Evolutionary conservation across 140 eudicot genomes (phyloP), one percentile per base, ranked within the genome.

Genomic region (Anethum foeniculum): DNA sequence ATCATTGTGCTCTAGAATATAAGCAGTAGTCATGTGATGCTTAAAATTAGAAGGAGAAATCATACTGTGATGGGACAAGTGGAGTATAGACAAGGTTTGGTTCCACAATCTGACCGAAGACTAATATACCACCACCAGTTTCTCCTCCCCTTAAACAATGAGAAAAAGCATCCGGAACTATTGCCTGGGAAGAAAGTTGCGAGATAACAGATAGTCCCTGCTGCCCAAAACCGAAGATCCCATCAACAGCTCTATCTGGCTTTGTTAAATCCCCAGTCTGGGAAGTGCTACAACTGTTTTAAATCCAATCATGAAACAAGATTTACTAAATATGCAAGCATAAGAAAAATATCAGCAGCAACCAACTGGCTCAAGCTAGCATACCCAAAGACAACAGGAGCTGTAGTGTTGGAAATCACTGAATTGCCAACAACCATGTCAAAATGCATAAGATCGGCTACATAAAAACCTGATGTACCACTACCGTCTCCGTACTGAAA

Each of bases 401-500:
- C 95, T 64, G 97, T 86, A 28, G 90, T 83, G 84, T 92, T 90
- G 77, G 94, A 75, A 67, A 81, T 80, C 73, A 80, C 56, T 39
- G 93, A 85, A 78, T 88, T 82, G 77, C 95, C 93, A 74, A 88
- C 93, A 67, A 92, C 62, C n/a, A 94, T 88, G 65, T 92, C 94
- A 25, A 94, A 83, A 85, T 88, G 88, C 73, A 94, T 88, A 46
- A 86, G 23, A 79, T 94, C 99, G 6, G 93, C 81, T 48, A 94
- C 93, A 80, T 94, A 94, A 84, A 79, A 92, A 10, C 99, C 99
- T 2, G 93, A 85, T 6, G 99, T 87, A 23, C 94, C 96, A 80
- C 97, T 92, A 28, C 99, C 99, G 60, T 94, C 99, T 32, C 99
- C 99, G 72, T 94, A 94, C 82, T 90, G 94, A 71, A 94, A 92